Evolutionary conservation across 768 basidiomycete species (phyloP), one percentile per base, ranked within the genome.

Genomic region (Favolaschia claudopus): DNA sequence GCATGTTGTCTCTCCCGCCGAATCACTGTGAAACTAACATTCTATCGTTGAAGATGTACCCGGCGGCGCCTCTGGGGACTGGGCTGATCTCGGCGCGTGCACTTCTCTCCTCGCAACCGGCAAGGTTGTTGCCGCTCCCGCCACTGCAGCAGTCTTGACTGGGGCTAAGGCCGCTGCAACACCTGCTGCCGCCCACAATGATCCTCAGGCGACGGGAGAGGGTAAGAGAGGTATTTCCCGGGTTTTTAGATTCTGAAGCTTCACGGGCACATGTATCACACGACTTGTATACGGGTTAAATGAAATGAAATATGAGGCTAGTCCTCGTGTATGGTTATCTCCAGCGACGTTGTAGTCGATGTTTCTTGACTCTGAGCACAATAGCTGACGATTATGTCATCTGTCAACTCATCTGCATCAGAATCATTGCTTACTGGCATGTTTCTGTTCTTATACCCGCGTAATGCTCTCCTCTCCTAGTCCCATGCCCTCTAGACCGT

Each of bases 61-160:
- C 29, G 36, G 39, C 25, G 69, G 67, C 5, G 33, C 49, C 15
- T 48, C 70, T 0, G 74, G 62, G 4, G 75, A 70, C 13, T 79
- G 78, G 79, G 58, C 58, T 5, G 63, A 77, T 33, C 65, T 74
- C 2, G 79, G 79, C 4, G 50, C 55, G 4, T 79, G 78, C 51
- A 46, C 67, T 2, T 37, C 62, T 8, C 44, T 53, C 25, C 7
- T 24, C 13, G 55, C 49, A 5, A 63, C 61, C 20, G 50, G 39
- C 15, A 63, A 66, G 34, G 58, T 31, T 22, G 45, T 29, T 12
- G 40, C 52, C 5, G 2, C 20, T 47, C 20, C 48, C 10, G 36
- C 42, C 5, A 34, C 57, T 43, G 53, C 57, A 4, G 58, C 58
- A 13, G 36, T 22, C 15, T 36, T 57, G 49, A 60, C 59, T 13